Conservation (phyloP, 257 asterid genomes). For the Misopates orontium region DNA sequence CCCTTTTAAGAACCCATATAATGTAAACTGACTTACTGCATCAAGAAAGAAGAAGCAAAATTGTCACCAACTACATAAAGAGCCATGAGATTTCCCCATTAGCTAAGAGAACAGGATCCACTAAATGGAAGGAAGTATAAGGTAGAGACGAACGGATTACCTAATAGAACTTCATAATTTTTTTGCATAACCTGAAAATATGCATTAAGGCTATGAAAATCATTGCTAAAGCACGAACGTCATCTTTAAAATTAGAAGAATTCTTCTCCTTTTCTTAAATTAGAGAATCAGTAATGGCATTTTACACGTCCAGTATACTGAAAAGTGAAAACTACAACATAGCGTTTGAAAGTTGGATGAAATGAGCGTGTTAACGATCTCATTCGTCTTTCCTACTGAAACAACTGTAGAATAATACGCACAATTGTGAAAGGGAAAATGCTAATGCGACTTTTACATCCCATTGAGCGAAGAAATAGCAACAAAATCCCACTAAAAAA, state of each 20-base stretch:
- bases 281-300: too few species aligned
- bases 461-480: background rate
- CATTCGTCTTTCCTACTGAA: background rate
- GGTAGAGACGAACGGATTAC: slow-evolving; percentile 35
- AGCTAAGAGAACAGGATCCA: slow-evolving; percentile 10
- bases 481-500: background rate
- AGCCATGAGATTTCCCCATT: slow-evolving; percentile 10
- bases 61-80: slow-evolving; percentile 21
- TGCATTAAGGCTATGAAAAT: slow-evolving; percentile 21
- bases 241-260: background rate
- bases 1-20: slow-evolving; percentile 82
- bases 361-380: background rate
- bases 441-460: background rate
- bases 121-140: background rate
- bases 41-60: slow-evolving; percentile 20
- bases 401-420: background rate
- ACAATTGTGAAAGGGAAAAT: background rate
- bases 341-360: background rate
- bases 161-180: slow-evolving; percentile 74
- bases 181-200: slow-evolving; percentile 79
- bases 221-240: slow-evolving; percentile 26
- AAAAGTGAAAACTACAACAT: too few species aligned
- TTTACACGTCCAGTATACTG: background rate
- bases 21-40: slow-evolving; percentile 94
- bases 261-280: slow-evolving; percentile 1